Evolutionary conservation across 2,329 filamentous ascomycete genomes (phyloP), one percentile per base, ranked within the genome.

Genomic region (Zelopaecilomyces penicillatus): DNA sequence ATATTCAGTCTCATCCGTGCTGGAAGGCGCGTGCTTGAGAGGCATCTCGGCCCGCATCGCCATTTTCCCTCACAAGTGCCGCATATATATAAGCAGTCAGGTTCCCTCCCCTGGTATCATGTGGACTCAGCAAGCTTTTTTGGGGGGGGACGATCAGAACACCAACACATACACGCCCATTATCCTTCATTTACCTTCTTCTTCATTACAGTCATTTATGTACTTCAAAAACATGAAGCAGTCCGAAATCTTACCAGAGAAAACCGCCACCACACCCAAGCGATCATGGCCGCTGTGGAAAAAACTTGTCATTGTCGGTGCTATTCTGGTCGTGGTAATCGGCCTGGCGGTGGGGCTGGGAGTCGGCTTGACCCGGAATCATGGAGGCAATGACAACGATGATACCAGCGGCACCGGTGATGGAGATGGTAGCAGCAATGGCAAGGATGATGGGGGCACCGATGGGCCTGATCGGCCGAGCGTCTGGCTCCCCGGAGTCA

Each of bases 301-400:
- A 50, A 63, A 63, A 48, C 45, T 61, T 9, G 48, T 57, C 28
- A 41, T 61, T 12, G 46, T 52, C 10, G 56, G 55, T 5, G 47
- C 57, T 27, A 50, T 50, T 8, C 39, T 59, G 30, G 45, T 55
- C 26, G 30, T 57, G 11, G 43, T 61, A 31, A 52, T 78, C 34
- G 72, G 59, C 0, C 59, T 80, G 6, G 73, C 66, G 0, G 59
- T 82, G 12, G 79, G 78, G 3, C 64, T 82, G 2, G 76, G 76
- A 3, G 60, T 82, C 5, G 77, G 78, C 7, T 62, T 81, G 12
- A 65, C 64, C 3, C 57, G 59, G 19, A 37, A 39, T 39, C 40
- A 57, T 28, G 46, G 48, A 32, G 52, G 48, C 30, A 41, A 49
- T 43, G 42, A 47, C 36, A 42, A 50, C 5, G 49, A 52, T 30